These are phyloP conservation scores for Fusarium graminum DNA, from an alignment of 2,329 filamentous ascomycete genomes.

Conservation along the genomic window DNA sequence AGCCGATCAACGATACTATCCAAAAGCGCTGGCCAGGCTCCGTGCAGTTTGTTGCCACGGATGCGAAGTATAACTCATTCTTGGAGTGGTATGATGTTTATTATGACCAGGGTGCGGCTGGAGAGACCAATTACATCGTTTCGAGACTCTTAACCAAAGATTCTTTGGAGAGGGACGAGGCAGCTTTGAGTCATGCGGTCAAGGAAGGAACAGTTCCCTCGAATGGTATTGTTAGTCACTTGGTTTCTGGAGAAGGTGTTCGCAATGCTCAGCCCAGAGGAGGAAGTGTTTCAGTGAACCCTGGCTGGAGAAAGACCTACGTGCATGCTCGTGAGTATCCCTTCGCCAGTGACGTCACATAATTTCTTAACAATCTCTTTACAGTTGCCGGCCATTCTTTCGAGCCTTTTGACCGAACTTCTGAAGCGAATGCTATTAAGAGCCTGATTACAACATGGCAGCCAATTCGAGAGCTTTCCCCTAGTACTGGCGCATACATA, in stretches of 20 bases:
- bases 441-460: slow-evolving; percentile 49
- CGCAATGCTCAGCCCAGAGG: slow-evolving; percentile 59
- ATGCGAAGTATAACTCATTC: slow-evolving; percentile 52
- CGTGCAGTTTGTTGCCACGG: slow-evolving; percentile 35
- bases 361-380: rapidly evolving
- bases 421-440: slow-evolving; percentile 45
- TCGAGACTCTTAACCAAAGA: slow-evolving; percentile 60
- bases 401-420: slow-evolving; percentile 52
- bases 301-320: slow-evolving; percentile 64
- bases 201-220: slow-evolving; percentile 51
- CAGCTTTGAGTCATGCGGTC: slow-evolving; percentile 54
- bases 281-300: slow-evolving; percentile 61
- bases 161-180: slow-evolving; percentile 49
- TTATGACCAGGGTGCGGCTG: slow-evolving; percentile 54
- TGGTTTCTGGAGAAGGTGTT: slow-evolving; percentile 62
- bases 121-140: slow-evolving; percentile 54
- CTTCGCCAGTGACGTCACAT: slow-evolving; percentile 19
- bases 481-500: slow-evolving; percentile 59
- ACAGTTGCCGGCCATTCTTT: slow-evolving; percentile 50
- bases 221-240: slow-evolving; percentile 51
- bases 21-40: slow-evolving; percentile 54
- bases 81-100: slow-evolving; percentile 55
- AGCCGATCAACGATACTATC: slow-evolving; percentile 55
- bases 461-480: slow-evolving; percentile 57
- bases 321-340: slow-evolving; percentile 57